Conservation (phyloP, 805 yeast species). For the Metschnikowia matae region DNA sequence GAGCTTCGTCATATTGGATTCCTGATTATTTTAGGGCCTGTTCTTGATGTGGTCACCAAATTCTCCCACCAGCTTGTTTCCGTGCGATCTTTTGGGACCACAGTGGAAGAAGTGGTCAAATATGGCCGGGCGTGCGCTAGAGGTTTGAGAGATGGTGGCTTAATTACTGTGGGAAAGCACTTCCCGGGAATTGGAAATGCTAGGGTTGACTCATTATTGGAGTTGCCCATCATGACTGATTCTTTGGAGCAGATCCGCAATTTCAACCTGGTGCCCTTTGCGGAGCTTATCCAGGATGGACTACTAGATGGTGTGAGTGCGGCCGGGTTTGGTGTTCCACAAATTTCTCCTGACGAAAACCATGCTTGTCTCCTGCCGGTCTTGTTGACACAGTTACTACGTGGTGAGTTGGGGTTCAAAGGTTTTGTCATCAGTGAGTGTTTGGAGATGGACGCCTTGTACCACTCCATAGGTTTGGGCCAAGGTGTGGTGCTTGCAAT, state of each 20-base stretch:
- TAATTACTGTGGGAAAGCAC: slow-evolving; percentile 56
- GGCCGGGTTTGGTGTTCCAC: slow-evolving; percentile 64
- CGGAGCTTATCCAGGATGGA: slow-evolving; percentile 40
- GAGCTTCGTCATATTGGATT: slow-evolving; percentile 55
- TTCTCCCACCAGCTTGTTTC: slow-evolving; percentile 55
- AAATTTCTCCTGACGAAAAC: slow-evolving; percentile 54
- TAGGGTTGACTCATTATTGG: slow-evolving; percentile 52
- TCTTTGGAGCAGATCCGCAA: slow-evolving; percentile 48
- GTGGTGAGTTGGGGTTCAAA: slow-evolving; percentile 49
- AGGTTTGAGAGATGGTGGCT: slow-evolving; percentile 53
- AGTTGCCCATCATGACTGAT: slow-evolving; percentile 57
- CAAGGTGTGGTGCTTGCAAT: slow-evolving; percentile 61
- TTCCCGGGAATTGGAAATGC: slow-evolving; percentile 67
- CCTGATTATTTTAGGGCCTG: slow-evolving; percentile 56
- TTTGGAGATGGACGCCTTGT: slow-evolving; percentile 58
- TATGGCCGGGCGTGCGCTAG: slow-evolving; percentile 50
- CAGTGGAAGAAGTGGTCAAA: slow-evolving; percentile 54
- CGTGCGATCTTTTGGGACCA: slow-evolving; percentile 57
- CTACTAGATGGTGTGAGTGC: slow-evolving; percentile 53
- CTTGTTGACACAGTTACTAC: slow-evolving; percentile 45
- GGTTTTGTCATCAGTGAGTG: slow-evolving; percentile 61
- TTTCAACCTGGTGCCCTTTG: slow-evolving; percentile 50
- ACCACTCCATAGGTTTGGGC: slow-evolving; percentile 61
- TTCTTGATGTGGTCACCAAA: slow-evolving; percentile 55
- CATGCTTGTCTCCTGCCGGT: slow-evolving; percentile 60